Percentiles rank a stretch among this genome's conserved stretches.
phyloP scores from a whole-genome alignment of 2,329 filamentous ascomycete species.

The Keithomyces neogunnii region DNA sequence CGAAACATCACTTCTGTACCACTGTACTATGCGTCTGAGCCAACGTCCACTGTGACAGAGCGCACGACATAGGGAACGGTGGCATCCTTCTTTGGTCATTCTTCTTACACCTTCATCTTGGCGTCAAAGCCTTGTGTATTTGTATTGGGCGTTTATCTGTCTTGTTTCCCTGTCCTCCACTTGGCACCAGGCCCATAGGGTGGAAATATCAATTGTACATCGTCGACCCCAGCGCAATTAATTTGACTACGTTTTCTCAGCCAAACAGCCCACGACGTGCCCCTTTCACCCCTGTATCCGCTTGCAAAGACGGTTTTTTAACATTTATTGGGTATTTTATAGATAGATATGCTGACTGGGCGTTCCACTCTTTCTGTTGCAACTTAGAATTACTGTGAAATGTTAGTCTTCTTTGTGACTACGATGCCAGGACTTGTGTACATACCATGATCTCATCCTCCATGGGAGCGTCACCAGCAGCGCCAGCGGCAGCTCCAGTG shows the following conservation, averaged over 20 bases:
- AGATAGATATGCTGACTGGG: neutral
- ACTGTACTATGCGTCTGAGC: too few species aligned
- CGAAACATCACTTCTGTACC: too few species aligned
- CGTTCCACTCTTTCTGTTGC: neutral
- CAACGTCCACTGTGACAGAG: too few species aligned
- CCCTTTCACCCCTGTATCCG: neutral
- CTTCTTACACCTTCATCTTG: neutral
- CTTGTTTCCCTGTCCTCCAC: neutral
- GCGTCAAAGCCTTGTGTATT: neutral
- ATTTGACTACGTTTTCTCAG: neutral
- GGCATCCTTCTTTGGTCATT: too few species aligned
- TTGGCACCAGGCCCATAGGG: neutral
- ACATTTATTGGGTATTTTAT: slow-evolving; percentile 6
- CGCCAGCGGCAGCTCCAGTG: slow-evolving; percentile 37
- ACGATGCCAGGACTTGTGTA: neutral
- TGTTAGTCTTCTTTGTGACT: neutral
- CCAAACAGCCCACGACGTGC: neutral
- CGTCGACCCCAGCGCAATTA: neutral
- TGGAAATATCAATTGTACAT: neutral
- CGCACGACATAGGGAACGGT: too few species aligned
- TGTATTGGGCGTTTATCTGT: neutral
- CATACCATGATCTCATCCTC: slow-evolving; percentile 53
- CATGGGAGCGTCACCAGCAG: slow-evolving; percentile 52
- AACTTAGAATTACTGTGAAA: neutral
- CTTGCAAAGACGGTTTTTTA: neutral